Evolutionary conservation across 306 rosid species (phyloP), one percentile per base, ranked within the genome.

Genomic region (Pachyrhizus erosus): DNA sequence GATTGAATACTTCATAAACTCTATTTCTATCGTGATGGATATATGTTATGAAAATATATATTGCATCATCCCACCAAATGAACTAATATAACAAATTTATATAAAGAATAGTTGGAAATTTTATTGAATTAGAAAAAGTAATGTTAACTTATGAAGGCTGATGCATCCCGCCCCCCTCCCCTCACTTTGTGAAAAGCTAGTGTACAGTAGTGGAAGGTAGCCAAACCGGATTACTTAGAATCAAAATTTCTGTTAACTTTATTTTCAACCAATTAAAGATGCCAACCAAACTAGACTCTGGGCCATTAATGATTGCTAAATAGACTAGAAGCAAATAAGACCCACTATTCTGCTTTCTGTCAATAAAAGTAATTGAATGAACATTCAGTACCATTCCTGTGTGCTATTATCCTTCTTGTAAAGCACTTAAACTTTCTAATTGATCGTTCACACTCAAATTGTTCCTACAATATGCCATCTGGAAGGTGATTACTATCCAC

Each of bases 241-340:
- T 58, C 11, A 69, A 57, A 33, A 70, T 20, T 40, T 26, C 46
- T 45, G 27, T 14, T 37, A 45, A 69, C 79, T 23, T 81, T 80
- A 9, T 69, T 26, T 64, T 39, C 54, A 60, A 5, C 77, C 68
- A 64, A 78, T 77, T 57, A 65, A 65, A 57, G 3, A 21, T 20
- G 80, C 82, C 84, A 46, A 12, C 86, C 84, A 86, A 86, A 79
- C 29, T 6, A 73, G 76, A 75, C 75, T 57, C 26, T 68, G 29
- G 0, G 11, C 24, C 67, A 75, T 80, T 51, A 70, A 83, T 86
- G 78, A 86, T 80, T 76, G 69, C 78, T 65, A 54, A n/a, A 7
- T 24, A 43, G 85, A 86, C 80, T 79, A 80, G 45, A 58, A 26
- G 39, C 76, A 39, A 18, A 29, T 49, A 10, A 51, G 48, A 13